Conservation (phyloP, 2,329 filamentous ascomycete species). For the Penicillium sp. region DNA sequence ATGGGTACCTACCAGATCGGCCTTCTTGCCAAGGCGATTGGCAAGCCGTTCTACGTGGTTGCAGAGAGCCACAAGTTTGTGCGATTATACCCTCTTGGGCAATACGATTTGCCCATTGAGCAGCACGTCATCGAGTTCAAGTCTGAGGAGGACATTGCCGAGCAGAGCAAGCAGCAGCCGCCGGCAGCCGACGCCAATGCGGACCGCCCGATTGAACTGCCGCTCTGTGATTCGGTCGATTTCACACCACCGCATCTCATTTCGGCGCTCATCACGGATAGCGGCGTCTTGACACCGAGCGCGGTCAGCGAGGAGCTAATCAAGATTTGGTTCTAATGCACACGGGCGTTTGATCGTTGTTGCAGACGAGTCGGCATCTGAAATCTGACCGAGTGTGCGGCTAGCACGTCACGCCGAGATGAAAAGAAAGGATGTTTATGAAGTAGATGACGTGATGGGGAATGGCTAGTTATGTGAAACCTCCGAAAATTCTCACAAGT, state of each 20-base stretch:
- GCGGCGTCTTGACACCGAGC: conserved; percentile 61
- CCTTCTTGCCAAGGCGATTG: conserved; percentile 67
- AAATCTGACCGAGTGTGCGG: too few species aligned
- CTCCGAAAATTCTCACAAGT: not conserved
- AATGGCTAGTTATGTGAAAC: conserved; percentile 4
- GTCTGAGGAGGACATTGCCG: conserved; percentile 51
- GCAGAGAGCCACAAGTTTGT: conserved; percentile 97
- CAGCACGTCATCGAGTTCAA: conserved; percentile 75
- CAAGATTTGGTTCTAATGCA: conserved; percentile 57
- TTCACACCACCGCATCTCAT: conserved; percentile 60
- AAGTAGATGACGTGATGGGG: conserved; percentile 17
- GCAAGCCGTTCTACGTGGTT: conserved; percentile 83
- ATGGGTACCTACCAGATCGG: conserved; percentile 87
- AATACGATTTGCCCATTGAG: conserved; percentile 75
- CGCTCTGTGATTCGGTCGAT: conserved; percentile 43
- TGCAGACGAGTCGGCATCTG: too few species aligned
- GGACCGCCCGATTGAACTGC: conserved; percentile 19
- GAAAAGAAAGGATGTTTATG: conserved; percentile 7
- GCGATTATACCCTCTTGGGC: conserved; percentile 75
- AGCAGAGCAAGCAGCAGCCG: conserved; percentile 46
- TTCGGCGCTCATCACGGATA: conserved; percentile 63
- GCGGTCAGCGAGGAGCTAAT: conserved; percentile 66
- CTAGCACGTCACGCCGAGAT: not conserved
- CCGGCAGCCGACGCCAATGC: conserved; percentile 20
- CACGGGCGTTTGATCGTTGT: too few species aligned